Percentiles rank a stretch among this genome's conserved stretches.
phyloP scores from a whole-genome alignment of 2,329 filamentous ascomycete genomes.

The Fusarium sp. region DNA sequence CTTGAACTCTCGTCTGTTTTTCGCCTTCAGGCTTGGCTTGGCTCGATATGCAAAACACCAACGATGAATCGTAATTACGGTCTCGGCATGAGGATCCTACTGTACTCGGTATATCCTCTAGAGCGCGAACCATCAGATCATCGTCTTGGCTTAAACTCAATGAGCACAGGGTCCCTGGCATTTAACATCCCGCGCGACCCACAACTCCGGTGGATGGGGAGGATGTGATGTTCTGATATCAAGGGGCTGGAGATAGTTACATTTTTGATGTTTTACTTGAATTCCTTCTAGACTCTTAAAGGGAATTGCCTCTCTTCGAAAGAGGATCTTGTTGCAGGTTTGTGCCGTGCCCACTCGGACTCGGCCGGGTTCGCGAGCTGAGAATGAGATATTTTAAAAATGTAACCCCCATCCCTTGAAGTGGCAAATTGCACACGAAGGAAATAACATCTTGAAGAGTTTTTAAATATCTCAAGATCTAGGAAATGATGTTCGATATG shows the following conservation, averaged over 20 bases:
- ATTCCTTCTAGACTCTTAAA: background rate
- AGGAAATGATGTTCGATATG: background rate
- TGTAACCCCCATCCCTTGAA: background rate
- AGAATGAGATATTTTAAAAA: background rate
- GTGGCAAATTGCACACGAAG: conserved; percentile 25
- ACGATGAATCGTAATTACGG: background rate
- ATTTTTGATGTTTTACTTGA: conserved; percentile 5
- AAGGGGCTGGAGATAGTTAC: conserved; percentile 29
- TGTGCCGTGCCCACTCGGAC: background rate
- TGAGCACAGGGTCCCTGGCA: background rate
- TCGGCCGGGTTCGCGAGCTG: background rate
- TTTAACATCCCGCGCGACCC: conserved; percentile 1
- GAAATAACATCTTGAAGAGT: background rate
- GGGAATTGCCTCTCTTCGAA: background rate
- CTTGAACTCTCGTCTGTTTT: background rate
- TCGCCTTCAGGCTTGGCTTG: conserved; percentile 10
- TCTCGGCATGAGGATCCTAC: background rate
- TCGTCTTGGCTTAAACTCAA: conserved; percentile 1
- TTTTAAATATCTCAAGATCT: background rate
- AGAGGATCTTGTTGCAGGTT: background rate
- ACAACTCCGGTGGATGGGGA: conserved; percentile 2
- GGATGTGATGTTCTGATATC: conserved; percentile 24
- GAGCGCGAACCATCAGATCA: conserved; percentile 31
- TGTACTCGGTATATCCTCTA: conserved; percentile 22
- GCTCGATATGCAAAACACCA: conserved; percentile 27